phyloP scores from a whole-genome alignment of 352 stramenopile genomes.

The Globisporangium yorkense region DNA sequence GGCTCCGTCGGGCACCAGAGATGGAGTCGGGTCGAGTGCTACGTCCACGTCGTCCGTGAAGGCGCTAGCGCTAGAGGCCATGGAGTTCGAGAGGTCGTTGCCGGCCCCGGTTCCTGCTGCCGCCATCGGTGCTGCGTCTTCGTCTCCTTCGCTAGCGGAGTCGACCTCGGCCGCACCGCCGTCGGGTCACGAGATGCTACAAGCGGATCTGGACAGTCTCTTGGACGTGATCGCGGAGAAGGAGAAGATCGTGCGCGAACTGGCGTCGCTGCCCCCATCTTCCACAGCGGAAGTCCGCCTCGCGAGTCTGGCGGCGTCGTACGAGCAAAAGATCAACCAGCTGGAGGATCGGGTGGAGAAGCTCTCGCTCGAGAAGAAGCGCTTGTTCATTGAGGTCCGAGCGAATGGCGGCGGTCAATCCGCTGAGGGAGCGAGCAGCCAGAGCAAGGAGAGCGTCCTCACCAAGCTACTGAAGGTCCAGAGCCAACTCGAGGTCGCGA shows the following conservation, averaged over 20 bases:
- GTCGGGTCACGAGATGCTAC: slow-evolving; percentile 5
- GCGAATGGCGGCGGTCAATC: slow-evolving; percentile 1
- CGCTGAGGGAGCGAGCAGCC: background rate
- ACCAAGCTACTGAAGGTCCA: slow-evolving; percentile 21
- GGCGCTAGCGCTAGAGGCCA: slow-evolving; percentile 22
- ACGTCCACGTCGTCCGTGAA: slow-evolving; percentile 10
- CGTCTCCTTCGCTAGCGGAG: background rate
- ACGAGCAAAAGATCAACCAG: slow-evolving; percentile 34
- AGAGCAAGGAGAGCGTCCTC: slow-evolving; percentile 11
- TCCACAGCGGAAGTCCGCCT: slow-evolving; percentile 18
- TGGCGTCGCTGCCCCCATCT: slow-evolving; percentile 14
- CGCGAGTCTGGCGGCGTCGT: slow-evolving; percentile 25
- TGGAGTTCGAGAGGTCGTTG: slow-evolving; percentile 30
- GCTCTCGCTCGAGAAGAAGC: slow-evolving; percentile 25
- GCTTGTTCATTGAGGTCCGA: slow-evolving; percentile 15
- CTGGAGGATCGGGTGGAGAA: slow-evolving; percentile 24
- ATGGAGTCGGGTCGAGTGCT: background rate
- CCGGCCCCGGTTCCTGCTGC: slow-evolving; percentile 3
- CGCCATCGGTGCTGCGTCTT: too few species aligned
- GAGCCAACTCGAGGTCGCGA: slow-evolving; percentile 26
- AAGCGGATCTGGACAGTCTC: slow-evolving; percentile 21
- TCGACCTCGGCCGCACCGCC: background rate
- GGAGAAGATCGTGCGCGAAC: slow-evolving; percentile 29
- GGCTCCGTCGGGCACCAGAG: background rate
- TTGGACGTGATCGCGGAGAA: slow-evolving; percentile 47